Conservation (phyloP, 805 yeast species). For the Wickerhamomyces strasburgensis region DNA sequence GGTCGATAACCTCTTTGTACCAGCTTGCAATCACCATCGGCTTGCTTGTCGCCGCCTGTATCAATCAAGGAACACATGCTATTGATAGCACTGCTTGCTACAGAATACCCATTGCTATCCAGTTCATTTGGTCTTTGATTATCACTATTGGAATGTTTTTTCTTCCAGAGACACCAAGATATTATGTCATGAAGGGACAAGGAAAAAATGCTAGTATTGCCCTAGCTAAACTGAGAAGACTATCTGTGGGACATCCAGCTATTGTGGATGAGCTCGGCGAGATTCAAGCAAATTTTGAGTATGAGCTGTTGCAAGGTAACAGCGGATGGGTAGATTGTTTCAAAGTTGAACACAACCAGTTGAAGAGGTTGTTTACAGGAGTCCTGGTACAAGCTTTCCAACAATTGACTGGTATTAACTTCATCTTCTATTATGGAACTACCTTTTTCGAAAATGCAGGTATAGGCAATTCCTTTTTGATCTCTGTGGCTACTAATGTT, state of each 20-base stretch:
- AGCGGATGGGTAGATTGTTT: conserved; percentile 30
- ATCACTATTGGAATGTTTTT: conserved; percentile 57
- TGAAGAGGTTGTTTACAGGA: conserved; percentile 40
- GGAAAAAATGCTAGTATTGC: conserved; percentile 51
- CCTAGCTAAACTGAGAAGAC: conserved; percentile 50
- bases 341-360: conserved; percentile 31
- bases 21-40: conserved; percentile 75
- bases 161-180: conserved; percentile 76
- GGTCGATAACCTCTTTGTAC: conserved; percentile 71
- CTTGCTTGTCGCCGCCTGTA: conserved; percentile 59
- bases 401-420: conserved; percentile 69
- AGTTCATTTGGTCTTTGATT: conserved; percentile 63
- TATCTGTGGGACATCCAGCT: conserved; percentile 39
- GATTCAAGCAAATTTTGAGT: conserved; percentile 43
- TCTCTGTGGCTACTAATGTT: conserved; percentile 38
- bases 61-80: conserved; percentile 61
- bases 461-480: conserved; percentile 40
- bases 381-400: conserved; percentile 44
- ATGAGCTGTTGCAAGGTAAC: conserved; percentile 31
- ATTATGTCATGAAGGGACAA: conserved; percentile 49
- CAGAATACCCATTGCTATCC: conserved; percentile 70
- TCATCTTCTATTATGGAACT: conserved; percentile 65
- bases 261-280: conserved; percentile 41
- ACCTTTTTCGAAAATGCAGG: conserved; percentile 51
- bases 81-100: conserved; percentile 52